Conservation (phyloP, 345 rosid species). For the Eucalyptus leucophloia region DNA sequence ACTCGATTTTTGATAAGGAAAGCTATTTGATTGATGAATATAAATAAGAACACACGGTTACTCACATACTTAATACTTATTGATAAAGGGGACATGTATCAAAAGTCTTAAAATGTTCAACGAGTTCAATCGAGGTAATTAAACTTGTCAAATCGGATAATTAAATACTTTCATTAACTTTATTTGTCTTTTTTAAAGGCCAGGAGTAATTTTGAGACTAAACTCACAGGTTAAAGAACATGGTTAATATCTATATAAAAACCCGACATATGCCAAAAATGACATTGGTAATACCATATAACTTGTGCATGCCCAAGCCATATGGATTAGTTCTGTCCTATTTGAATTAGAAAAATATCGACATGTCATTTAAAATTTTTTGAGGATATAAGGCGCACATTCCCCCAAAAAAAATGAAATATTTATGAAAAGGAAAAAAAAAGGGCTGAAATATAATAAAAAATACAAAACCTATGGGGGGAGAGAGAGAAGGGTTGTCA, state of each 20-base stretch:
- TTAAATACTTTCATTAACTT: background rate
- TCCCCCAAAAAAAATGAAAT: background rate
- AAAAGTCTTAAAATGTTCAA: too few species aligned
- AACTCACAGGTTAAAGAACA: too few species aligned
- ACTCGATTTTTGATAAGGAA: background rate
- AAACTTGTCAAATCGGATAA: background rate
- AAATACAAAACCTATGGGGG: background rate
- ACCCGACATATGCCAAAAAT: too few species aligned
- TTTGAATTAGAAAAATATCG: background rate
- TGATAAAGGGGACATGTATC: fast-evolving
- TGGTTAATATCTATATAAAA: too few species aligned
- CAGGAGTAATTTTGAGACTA: too few species aligned
- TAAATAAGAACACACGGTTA: background rate
- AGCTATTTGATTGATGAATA: fast-evolving
- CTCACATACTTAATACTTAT: background rate
- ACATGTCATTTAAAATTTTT: too few species aligned
- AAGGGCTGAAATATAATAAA: background rate
- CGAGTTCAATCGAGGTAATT: fast-evolving
- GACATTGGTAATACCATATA: too few species aligned
- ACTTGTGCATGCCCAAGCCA: background rate
- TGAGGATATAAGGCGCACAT: fast-evolving
- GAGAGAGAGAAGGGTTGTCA: background rate
- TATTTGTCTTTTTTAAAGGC: background rate
- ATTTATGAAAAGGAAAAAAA: background rate
- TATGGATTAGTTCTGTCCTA: background rate